Base-by-base conservation (phyloP, 768 basidiomycete species). In the Boletus sp. region DNA sequence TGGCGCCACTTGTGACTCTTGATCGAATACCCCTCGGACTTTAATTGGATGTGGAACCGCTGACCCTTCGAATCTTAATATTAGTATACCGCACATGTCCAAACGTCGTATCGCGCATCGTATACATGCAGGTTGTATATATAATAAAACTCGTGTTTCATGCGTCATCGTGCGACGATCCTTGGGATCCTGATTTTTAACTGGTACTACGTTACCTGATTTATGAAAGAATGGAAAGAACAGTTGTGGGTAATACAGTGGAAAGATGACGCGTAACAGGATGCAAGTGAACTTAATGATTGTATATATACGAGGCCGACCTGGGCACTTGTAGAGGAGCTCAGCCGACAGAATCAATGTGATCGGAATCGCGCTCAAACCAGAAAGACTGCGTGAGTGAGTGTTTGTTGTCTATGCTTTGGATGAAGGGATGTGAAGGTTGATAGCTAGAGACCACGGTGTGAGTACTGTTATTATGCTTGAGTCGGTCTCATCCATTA, bases 371-470 rank as follows among this genome's bases (percentile, higher is more conserved):
- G 57, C 44, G 32, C 42, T 52, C 56, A 28, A 42, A 56, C 42
- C 55, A 55, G 39, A 58, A 42, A 46, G 42, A 36, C 44, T 45
- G 39, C 18, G 33, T 59, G 40, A 56, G 51, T 44, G 56, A 56
- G 37, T 53, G 57, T 54, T 47, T 28, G 37, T 55, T 64, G 56
- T 75, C 79, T 81, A 89, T 67, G 83, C 75, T 77, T 91, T 90
- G 63, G 88, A 89, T 58, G 87, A 82, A 57, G 90, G 91, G 59
- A 94, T 92, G 67, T 94, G 89, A 58, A 92, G 82, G 68, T 94
- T 94, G 69, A 94, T 94, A 20, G 92, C 92, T 94, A 61, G 7
- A 55, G 37, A 54, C 15, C 32, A 28, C 32, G 11, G 30, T 20
- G 41, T 70, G 30, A 67, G 61, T 11, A 8, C 14, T 17, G 40